Conservation (phyloP, 192 early-diverging fungal species). For the Chytriomyces confervae region DNA sequence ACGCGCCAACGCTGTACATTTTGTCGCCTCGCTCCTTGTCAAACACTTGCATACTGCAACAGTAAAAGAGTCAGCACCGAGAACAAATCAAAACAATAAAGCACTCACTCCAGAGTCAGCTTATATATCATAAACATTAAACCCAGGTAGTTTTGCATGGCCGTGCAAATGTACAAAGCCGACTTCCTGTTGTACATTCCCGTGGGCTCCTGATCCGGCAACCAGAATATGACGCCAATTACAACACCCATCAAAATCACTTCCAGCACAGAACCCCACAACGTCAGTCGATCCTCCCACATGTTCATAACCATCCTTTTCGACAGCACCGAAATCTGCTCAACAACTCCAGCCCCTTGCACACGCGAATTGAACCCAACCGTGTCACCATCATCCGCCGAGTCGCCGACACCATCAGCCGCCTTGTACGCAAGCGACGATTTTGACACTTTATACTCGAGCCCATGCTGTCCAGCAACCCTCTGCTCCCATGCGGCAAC, state of each 20-base stretch:
- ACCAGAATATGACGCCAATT: constrained; percentile 50
- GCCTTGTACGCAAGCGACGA: background rate
- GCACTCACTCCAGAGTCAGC: constrained; percentile 43
- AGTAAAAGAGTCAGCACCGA: background rate
- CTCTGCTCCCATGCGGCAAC: constrained; percentile 33
- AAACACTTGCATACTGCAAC: constrained; percentile 51
- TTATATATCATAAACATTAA: constrained; percentile 56
- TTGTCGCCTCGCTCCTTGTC: constrained; percentile 55
- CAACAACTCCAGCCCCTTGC: constrained; percentile 38
- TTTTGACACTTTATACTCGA: background rate
- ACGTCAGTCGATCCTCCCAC: constrained; percentile 45
- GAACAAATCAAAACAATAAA: background rate
- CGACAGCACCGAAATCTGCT: constrained; percentile 43
- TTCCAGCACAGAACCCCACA: constrained; percentile 54
- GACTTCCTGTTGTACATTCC: constrained; percentile 47
- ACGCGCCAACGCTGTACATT: constrained; percentile 56
- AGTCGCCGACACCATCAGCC: background rate
- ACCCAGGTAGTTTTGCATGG: constrained; percentile 50
- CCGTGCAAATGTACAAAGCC: constrained; percentile 39
- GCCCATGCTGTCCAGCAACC: background rate
- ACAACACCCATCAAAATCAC: constrained; percentile 41
- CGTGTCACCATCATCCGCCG: background rate
- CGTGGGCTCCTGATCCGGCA: constrained; percentile 41
- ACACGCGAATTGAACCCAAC: constrained; percentile 5
- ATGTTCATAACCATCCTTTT: constrained; percentile 41